Evolutionary conservation across 2,329 filamentous ascomycete genomes (phyloP).

Genomic region (Didymella arachidicola): DNA sequence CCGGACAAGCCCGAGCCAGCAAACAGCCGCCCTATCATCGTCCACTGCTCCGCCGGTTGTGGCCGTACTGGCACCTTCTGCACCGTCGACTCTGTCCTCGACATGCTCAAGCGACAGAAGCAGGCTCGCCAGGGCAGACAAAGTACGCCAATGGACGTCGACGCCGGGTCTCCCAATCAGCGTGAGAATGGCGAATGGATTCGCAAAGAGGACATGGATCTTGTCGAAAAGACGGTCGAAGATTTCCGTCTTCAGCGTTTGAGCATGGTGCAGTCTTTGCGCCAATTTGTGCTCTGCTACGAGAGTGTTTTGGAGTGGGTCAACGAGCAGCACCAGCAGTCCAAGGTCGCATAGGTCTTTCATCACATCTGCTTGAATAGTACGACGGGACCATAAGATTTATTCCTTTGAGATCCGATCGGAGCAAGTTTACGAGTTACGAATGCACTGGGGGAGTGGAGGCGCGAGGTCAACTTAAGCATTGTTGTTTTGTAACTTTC

Average conservation of each 20-base stretch:
- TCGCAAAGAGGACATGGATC: constrained; percentile 73
- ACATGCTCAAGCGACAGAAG: constrained; percentile 92
- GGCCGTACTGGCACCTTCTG: constrained; percentile 96
- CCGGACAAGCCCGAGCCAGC: constrained; percentile 65
- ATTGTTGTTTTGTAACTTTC: constrained; percentile 3
- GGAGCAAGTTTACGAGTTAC: constrained; percentile 9
- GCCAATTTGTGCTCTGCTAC: constrained; percentile 95
- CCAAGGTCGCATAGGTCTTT: constrained; percentile 5
- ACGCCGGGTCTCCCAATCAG: constrained; percentile 31
- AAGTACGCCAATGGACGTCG: constrained; percentile 54
- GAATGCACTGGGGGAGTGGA: constrained; percentile 11
- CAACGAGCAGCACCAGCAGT: constrained; percentile 51
- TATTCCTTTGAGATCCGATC: neutral
- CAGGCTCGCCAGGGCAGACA: constrained; percentile 48
- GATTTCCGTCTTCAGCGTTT: constrained; percentile 88
- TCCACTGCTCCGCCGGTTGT: constrained; percentile 96
- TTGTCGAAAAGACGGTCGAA: constrained; percentile 86
- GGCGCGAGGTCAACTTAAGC: constrained; percentile 13
- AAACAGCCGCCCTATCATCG: constrained; percentile 74
- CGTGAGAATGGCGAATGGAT: constrained; percentile 69
- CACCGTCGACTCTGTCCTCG: constrained; percentile 92
- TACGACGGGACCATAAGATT: neutral
- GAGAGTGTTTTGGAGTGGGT: constrained; percentile 94
- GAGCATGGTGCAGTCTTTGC: constrained; percentile 95
- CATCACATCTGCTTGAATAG: neutral